These are phyloP conservation scores for Umbilicus rupestris DNA, from an alignment of 164 flowering plant species.

Conservation along the genomic window DNA sequence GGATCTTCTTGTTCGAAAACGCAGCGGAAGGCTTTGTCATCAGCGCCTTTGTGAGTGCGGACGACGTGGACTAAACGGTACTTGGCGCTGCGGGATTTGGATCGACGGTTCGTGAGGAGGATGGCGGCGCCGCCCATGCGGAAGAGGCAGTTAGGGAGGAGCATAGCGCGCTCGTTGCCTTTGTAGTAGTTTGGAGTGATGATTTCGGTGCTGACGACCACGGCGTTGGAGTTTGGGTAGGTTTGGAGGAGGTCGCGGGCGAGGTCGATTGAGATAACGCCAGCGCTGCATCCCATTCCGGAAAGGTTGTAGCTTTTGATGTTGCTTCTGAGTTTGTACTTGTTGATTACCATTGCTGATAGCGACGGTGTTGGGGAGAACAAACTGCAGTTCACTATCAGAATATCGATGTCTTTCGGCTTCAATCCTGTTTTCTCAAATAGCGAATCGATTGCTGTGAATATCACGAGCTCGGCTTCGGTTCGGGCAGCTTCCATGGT, in stretches of 20 bases:
- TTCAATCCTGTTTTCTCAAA: constrained; percentile 6
- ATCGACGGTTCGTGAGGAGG: constrained; percentile 6
- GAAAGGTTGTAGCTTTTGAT: constrained; percentile 9
- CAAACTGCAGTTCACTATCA: constrained; percentile 7
- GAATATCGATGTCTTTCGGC: constrained; percentile 9
- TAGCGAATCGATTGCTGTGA: constrained; percentile 4
- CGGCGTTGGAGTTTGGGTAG: constrained; percentile 8
- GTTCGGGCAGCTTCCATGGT: constrained; percentile 7
- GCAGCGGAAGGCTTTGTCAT: constrained; percentile 7
- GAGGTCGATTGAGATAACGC: constrained; percentile 8
- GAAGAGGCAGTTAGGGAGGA: constrained; percentile 9
- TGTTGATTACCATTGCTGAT: constrained; percentile 9
- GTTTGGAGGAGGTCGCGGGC: constrained; percentile 6
- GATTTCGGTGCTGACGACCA: constrained; percentile 7
- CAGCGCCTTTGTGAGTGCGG: constrained; percentile 9
- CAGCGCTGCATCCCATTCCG: constrained; percentile 10
- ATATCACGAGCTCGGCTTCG: constrained; percentile 6
- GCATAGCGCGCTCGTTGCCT: constrained; percentile 9
- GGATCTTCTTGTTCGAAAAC: constrained; percentile 6
- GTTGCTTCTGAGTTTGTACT: constrained; percentile 10
- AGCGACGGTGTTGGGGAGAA: constrained; percentile 5
- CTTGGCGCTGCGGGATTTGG: background rate
- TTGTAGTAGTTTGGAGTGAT: constrained; percentile 9
- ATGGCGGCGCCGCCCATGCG: constrained; percentile 10
- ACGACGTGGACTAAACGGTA: constrained; percentile 5